Conservation (phyloP, 495 filamentous ascomycete species). For the Aspergillus conjunctus region DNA sequence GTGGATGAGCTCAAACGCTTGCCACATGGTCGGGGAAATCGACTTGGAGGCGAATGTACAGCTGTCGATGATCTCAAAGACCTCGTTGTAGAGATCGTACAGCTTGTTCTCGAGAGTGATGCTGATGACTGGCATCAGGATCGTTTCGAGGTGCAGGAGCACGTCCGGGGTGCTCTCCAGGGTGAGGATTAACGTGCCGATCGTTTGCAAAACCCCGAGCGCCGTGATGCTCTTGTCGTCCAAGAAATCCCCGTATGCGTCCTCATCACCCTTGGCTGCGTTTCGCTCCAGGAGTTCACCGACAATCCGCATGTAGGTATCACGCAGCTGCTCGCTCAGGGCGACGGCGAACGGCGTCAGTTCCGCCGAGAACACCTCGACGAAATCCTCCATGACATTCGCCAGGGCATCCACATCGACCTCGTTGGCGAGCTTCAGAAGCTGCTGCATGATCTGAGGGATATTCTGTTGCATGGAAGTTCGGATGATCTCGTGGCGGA, state of each 20-base stretch:
- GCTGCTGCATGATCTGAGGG: constrained; percentile 99
- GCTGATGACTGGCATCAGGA: constrained; percentile 94
- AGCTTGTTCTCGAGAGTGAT: constrained; percentile 97
- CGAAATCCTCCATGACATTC: constrained; percentile 99
- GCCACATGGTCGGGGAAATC: constrained; percentile 97
- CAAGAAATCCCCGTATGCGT: constrained; percentile 82
- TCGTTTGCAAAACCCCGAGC: constrained; percentile 93
- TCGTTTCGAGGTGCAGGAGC: constrained; percentile 86
- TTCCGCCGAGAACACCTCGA: constrained; percentile 95
- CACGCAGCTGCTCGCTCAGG: constrained; percentile 90
- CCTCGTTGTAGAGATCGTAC: constrained; percentile 94
- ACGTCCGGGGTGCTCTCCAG: constrained; percentile 96
- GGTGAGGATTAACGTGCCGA: constrained; percentile 94
- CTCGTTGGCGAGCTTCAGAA: constrained; percentile 94
- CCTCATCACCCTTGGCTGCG: constrained; percentile 70
- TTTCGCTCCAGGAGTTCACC: constrained; percentile 87
- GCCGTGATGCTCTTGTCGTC: constrained; percentile 99
- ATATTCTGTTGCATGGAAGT: constrained; percentile 96
- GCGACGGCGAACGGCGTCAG: constrained; percentile 98
- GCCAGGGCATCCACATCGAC: constrained; percentile 91
- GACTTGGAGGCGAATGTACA: constrained; percentile 98
- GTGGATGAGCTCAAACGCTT: constrained; percentile 95
- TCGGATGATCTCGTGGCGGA: constrained; percentile 91
- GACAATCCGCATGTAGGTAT: constrained; percentile 94
- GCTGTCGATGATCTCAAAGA: constrained; percentile 98